These are phyloP conservation scores for Coemansia sp. DNA, from an alignment of 192 early-diverging fungal genomes.

Conservation along the genomic window DNA sequence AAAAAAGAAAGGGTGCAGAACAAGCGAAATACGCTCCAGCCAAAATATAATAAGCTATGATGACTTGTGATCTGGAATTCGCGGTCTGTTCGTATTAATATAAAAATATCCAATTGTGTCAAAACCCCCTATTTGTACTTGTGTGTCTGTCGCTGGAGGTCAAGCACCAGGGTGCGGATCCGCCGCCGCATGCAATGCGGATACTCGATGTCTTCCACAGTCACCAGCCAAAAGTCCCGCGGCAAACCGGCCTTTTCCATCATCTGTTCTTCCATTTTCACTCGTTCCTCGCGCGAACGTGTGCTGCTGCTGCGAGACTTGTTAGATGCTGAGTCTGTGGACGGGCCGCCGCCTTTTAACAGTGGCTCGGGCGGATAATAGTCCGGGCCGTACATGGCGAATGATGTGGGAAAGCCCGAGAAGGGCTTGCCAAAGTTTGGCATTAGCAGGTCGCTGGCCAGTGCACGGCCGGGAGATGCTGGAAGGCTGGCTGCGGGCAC, in stretches of 20 bases:
- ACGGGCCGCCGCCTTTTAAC: slow-evolving; percentile 28
- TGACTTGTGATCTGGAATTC: no score
- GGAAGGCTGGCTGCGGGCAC: background rate
- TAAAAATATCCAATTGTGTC: no score
- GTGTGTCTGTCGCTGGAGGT: slow-evolving; percentile 9
- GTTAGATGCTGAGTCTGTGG: background rate
- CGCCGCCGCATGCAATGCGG: slow-evolving; percentile 48
- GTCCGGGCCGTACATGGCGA: slow-evolving; percentile 14
- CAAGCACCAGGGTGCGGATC: slow-evolving; percentile 40
- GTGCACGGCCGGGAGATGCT: slow-evolving; percentile 24
- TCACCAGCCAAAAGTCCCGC: slow-evolving; percentile 51
- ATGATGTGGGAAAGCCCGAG: slow-evolving; percentile 32
- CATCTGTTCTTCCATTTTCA: slow-evolving; percentile 34
- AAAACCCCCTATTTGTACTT: background rate
- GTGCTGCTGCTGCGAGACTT: background rate
- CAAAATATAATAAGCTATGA: no score
- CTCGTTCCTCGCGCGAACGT: slow-evolving; percentile 29
- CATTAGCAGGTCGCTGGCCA: slow-evolving; percentile 48
- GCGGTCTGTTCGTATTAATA: no score
- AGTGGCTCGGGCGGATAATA: slow-evolving; percentile 19
- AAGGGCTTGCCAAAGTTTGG: slow-evolving; percentile 33
- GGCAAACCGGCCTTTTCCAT: slow-evolving; percentile 49
- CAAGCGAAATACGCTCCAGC: no score
- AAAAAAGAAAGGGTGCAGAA: no score
- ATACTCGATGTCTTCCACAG: slow-evolving; percentile 55